Evolutionary conservation across 1,284 basidiomycete species (phyloP).

Genomic region (Pseudozyma pruni): DNA sequence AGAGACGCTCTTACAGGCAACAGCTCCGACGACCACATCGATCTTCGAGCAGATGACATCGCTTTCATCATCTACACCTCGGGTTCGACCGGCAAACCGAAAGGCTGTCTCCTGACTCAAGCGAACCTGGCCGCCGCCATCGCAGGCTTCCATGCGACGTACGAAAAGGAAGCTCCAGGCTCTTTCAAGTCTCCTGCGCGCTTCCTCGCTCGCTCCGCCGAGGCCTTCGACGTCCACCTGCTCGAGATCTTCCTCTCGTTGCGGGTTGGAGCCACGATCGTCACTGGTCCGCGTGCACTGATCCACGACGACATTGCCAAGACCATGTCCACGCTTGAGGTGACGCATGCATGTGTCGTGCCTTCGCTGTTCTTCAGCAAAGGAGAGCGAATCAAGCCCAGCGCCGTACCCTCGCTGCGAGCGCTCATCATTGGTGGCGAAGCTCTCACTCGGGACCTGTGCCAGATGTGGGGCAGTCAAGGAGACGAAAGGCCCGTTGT

Average conservation of each 20-base stretch:
- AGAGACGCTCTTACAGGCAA: neutral
- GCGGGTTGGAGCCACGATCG: conserved; percentile 60
- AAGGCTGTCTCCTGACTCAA: conserved; percentile 59
- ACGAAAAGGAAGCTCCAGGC: conserved; percentile 50
- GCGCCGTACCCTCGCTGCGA: conserved; percentile 52
- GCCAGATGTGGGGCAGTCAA: conserved; percentile 53
- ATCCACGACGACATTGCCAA: conserved; percentile 61
- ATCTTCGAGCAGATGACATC: conserved; percentile 25
- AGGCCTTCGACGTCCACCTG: conserved; percentile 67
- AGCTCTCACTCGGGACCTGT: conserved; percentile 52
- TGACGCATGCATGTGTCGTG: conserved; percentile 65
- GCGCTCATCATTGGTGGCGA: conserved; percentile 64
- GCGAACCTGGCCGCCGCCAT: conserved; percentile 57
- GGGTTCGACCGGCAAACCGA: conserved; percentile 62
- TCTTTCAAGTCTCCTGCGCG: conserved; percentile 41
- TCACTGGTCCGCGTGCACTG: conserved; percentile 57
- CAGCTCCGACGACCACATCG: neutral
- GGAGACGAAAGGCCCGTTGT: conserved; percentile 35
- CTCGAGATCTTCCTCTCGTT: conserved; percentile 65
- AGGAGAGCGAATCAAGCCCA: conserved; percentile 51
- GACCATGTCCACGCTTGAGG: conserved; percentile 52
- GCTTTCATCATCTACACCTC: conserved; percentile 66
- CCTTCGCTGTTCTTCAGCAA: conserved; percentile 64
- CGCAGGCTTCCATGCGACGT: conserved; percentile 45
- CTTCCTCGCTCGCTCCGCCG: conserved; percentile 63